Evolutionary conservation across 371 early-diverging fungal species (phyloP).

Genomic region (Blakeslea trispora): DNA sequence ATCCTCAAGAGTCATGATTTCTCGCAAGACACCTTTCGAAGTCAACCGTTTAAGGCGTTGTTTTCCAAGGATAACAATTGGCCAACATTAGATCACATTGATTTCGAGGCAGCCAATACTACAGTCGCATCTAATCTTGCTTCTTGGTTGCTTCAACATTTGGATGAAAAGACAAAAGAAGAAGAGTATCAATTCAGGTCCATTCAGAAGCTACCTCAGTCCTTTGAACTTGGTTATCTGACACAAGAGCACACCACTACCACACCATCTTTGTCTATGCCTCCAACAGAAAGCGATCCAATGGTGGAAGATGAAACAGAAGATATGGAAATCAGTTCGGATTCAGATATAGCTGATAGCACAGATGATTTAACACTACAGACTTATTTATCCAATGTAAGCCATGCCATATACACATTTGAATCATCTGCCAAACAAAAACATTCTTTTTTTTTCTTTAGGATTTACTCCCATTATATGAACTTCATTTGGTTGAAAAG

Average conservation of each 20-base stretch:
- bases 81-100: background rate
- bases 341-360: background rate
- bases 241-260: background rate
- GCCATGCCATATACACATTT: background rate
- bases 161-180: background rate
- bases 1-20: slow-evolving; percentile 1
- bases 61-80: background rate
- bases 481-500: background rate
- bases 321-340: slow-evolving; percentile 20
- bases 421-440: too few relatives aligned
- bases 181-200: slow-evolving; percentile 16
- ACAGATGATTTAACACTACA: background rate
- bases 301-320: background rate
- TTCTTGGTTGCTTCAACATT: background rate
- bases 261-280: too few relatives aligned
- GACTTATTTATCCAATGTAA: too few relatives aligned
- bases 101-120: background rate
- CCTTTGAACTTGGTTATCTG: slow-evolving; percentile 1
- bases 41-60: background rate
- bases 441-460: background rate
- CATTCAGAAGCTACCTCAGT: slow-evolving; percentile 3
- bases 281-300: too few relatives aligned
- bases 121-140: slow-evolving; percentile 3
- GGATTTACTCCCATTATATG: background rate
- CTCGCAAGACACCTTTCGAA: background rate